Conservation (phyloP, 306 rosid species). For the Ammopiptanthus mongolicus region DNA sequence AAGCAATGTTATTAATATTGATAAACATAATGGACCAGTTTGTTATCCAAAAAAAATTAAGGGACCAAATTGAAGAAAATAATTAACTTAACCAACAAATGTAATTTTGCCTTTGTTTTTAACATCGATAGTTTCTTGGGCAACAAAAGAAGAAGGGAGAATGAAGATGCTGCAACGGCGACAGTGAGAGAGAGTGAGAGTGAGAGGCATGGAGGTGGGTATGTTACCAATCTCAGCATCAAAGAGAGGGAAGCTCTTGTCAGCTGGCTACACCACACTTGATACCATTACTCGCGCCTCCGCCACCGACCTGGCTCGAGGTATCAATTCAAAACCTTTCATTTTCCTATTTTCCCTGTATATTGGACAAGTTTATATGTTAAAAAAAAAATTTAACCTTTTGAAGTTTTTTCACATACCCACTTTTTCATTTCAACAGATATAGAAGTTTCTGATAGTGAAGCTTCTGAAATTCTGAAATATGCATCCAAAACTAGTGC, state of each 20-base stretch:
- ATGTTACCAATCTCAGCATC: conserved; percentile 73
- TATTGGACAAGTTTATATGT: not conserved
- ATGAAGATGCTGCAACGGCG: not conserved
- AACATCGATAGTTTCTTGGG: not conserved
- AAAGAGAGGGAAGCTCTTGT: conserved; percentile 71
- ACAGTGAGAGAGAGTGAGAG: not conserved
- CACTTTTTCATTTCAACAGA: conserved; percentile 38
- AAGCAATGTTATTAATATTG: too few species aligned
- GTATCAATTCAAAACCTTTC: conserved; percentile 30
- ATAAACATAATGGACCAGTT: too few species aligned
- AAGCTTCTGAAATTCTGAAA: conserved; percentile 68
- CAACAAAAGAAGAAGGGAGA: not conserved
- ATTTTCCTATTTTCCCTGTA: not conserved
- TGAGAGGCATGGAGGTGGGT: conserved; percentile 63
- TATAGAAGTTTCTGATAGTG: conserved; percentile 50
- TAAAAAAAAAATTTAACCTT: not conserved
- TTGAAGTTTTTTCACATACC: not conserved
- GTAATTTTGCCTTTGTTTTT: too few species aligned
- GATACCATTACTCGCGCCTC: conserved; percentile 49
- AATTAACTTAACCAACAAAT: too few species aligned
- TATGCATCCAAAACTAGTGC: conserved; percentile 44
- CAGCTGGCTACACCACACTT: conserved; percentile 67
- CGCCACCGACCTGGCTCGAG: conserved; percentile 61
- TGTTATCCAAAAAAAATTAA: too few species aligned
- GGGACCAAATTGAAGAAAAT: too few species aligned